phyloP scores from a whole-genome alignment of 805 yeast species.

The Ogataea pini region DNA sequence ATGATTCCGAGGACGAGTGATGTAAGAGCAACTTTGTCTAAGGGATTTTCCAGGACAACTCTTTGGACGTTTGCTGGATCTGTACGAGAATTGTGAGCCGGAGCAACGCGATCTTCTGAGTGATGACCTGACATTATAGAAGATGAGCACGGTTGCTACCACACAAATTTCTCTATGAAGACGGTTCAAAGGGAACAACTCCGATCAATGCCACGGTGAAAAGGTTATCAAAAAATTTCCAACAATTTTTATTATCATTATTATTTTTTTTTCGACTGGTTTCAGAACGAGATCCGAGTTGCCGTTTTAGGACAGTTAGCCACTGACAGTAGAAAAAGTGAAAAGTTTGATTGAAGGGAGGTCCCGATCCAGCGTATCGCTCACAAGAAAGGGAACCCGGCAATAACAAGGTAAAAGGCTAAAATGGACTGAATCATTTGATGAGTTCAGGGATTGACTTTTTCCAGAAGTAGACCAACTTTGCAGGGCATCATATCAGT shows the following conservation, averaged over 20 bases:
- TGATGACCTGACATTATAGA: too few relatives aligned
- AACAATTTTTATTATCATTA: background rate
- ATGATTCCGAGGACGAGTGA: conserved; percentile 45
- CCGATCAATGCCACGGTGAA: background rate
- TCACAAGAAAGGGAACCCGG: too few relatives aligned
- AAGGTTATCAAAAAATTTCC: background rate
- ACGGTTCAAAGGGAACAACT: too few relatives aligned
- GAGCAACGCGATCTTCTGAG: background rate
- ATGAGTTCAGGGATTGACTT: too few relatives aligned
- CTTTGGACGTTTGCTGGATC: conserved; percentile 10
- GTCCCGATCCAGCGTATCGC: too few relatives aligned
- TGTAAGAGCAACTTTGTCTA: conserved; percentile 45
- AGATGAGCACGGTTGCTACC: too few relatives aligned
- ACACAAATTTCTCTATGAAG: too few relatives aligned
- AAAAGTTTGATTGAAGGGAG: background rate
- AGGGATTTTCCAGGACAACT: conserved; percentile 34
- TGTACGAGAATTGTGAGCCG: conserved; percentile 4
- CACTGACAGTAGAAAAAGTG: background rate
- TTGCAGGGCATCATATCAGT: too few relatives aligned
- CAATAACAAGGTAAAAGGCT: too few relatives aligned
- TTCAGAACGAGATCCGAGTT: background rate
- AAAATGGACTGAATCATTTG: too few relatives aligned
- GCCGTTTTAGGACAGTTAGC: background rate
- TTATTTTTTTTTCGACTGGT: background rate
- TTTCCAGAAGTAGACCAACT: too few relatives aligned